Evolutionary conservation across 73 alveolate genomes (phyloP).

Genomic region (Stentor roeselii): DNA sequence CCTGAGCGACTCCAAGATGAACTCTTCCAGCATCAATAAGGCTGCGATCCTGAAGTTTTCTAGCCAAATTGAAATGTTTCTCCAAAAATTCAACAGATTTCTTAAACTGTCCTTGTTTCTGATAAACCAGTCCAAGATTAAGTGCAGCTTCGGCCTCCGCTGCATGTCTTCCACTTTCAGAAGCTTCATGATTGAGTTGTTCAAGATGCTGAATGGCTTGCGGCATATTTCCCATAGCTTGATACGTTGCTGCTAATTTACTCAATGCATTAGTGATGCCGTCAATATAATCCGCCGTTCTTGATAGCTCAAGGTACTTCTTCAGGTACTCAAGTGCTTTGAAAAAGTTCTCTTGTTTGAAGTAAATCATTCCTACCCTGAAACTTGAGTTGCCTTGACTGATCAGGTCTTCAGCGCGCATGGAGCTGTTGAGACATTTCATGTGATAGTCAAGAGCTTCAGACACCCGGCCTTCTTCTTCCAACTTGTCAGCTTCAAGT

Average conservation of each 20-base stretch:
- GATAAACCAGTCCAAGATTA: not conserved
- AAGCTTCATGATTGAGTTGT: slow-evolving; percentile 19
- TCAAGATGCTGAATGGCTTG: slow-evolving; percentile 21
- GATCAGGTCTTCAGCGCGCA: not conserved
- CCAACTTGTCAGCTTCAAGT: slow-evolving; percentile 13
- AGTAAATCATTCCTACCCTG: slow-evolving; percentile 10
- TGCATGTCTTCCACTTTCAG: slow-evolving; percentile 8
- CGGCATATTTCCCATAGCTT: slow-evolving; percentile 12
- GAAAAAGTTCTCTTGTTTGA: not conserved
- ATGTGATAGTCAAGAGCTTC: not conserved
- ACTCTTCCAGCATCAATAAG: slow-evolving; percentile 65
- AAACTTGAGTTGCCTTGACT: not conserved
- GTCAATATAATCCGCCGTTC: slow-evolving; percentile 4
- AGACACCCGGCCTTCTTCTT: not conserved
- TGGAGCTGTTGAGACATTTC: not conserved
- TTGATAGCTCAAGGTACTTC: not conserved
- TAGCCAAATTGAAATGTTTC: slow-evolving; percentile 28
- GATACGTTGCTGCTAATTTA: slow-evolving; percentile 10
- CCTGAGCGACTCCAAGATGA: slow-evolving; percentile 67
- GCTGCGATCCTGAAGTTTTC: slow-evolving; percentile 43
- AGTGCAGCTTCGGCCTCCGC: slow-evolving; percentile 18
- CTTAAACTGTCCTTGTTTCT: slow-evolving; percentile 17
- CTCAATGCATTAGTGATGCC: slow-evolving; percentile 2
- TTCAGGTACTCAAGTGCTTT: slow-evolving; percentile 1
- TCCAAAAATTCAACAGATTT: slow-evolving; percentile 24